Percentiles rank a stretch among this genome's conserved stretches.
phyloP scores from a whole-genome alignment of 73 alveolate genomes.

The Urostyla sp. region DNA sequence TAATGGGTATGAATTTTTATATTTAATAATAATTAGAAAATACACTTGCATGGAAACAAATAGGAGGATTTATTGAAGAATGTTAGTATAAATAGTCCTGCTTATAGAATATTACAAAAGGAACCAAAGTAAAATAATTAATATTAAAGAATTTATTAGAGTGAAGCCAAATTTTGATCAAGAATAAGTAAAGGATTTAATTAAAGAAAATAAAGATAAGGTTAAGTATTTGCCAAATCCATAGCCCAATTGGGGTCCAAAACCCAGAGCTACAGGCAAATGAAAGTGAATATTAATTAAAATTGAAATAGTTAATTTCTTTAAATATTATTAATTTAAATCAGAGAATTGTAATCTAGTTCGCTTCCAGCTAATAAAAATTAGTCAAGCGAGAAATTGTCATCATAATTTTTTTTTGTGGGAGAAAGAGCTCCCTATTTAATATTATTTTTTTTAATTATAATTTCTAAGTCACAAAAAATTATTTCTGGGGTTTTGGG shows the following conservation, averaged over 20 bases:
- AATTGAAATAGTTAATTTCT: neutral
- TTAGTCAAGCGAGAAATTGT: neutral
- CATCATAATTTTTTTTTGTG: neutral
- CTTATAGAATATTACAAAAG: conserved; percentile 34
- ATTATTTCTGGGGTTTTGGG: too few relatives aligned
- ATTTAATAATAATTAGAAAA: conserved; percentile 3
- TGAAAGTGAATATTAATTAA: conserved; percentile 1
- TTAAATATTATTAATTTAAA: neutral
- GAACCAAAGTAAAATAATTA: neutral
- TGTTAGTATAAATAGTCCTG: neutral
- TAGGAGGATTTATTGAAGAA: conserved; percentile 25
- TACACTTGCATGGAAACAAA: neutral
- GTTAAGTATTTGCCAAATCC: conserved; percentile 55
- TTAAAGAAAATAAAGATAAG: neutral
- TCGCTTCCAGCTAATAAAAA: too few relatives aligned
- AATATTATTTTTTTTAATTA: too few relatives aligned
- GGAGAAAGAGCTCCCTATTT: neutral
- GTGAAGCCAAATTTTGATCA: conserved; percentile 19
- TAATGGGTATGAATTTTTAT: conserved; percentile 43
- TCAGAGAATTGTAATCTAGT: neutral
- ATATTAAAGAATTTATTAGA: neutral
- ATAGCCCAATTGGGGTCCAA: conserved; percentile 60
- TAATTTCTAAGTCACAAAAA: too few relatives aligned
- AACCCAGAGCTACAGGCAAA: conserved; percentile 28
- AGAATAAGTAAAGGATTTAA: neutral